These are phyloP conservation scores for Cokeromyces recurvatus DNA, from an alignment of 371 early-diverging fungal genomes.

Conservation along the genomic window DNA sequence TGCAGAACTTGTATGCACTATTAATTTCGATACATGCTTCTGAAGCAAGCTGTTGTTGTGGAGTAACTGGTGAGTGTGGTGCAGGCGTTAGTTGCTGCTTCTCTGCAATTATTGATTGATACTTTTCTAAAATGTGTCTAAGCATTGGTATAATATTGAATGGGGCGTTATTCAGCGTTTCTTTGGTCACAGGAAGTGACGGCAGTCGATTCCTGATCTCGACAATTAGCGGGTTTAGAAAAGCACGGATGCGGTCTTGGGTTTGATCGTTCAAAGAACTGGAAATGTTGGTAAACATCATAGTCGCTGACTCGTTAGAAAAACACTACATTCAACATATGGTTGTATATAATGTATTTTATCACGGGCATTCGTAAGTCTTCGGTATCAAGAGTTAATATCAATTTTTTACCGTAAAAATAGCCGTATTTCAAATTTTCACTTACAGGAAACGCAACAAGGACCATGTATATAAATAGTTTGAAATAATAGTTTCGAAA, in stretches of 20 bases:
- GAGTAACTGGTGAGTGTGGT: too few relatives aligned
- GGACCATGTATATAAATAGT: neutral
- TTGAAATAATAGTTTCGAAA: too few relatives aligned
- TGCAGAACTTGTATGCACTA: conserved; percentile 1
- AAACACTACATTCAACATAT: neutral
- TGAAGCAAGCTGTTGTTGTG: too few relatives aligned
- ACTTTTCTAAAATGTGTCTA: neutral
- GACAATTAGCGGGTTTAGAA: conserved; percentile 1
- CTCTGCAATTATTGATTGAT: conserved; percentile 2
- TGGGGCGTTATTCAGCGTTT: conserved; percentile 1
- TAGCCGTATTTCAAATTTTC: neutral
- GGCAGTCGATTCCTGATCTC: conserved; percentile 1
- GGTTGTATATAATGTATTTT: neutral
- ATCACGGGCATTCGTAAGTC: neutral
- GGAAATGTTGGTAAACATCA: neutral
- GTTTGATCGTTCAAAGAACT: neutral
- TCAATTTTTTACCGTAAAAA: too few relatives aligned
- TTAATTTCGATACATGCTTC: too few relatives aligned
- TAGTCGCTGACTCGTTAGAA: neutral
- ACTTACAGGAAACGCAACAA: neutral
- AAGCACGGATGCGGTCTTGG: neutral
- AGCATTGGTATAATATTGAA: neutral
- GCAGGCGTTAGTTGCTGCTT: neutral
- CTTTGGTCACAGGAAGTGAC: conserved; percentile 3
- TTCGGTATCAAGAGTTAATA: neutral